Evolutionary conservation across 208 protist genomes (phyloP).

Genomic region (Porcisia deanei): DNA sequence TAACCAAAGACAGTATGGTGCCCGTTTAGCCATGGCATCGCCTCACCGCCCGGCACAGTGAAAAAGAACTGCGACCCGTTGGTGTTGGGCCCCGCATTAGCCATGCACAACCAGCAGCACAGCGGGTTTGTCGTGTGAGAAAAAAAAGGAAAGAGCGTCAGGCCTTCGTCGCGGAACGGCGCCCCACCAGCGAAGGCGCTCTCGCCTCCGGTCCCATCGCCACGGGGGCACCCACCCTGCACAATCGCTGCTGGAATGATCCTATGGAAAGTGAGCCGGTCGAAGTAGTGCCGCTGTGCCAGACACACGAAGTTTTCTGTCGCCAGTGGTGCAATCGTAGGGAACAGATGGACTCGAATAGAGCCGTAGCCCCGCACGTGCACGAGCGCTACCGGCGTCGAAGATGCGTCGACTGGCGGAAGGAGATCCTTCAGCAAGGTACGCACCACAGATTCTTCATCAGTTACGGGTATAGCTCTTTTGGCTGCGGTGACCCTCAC

Average conservation of each 20-base stretch:
- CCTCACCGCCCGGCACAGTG: constrained; percentile 52
- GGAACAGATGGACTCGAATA: constrained; percentile 89
- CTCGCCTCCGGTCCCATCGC: constrained; percentile 93
- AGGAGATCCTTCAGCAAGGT: constrained; percentile 33
- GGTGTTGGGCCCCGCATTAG: constrained; percentile 80
- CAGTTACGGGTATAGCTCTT: neutral
- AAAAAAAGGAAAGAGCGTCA: constrained; percentile 61
- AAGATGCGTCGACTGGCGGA: neutral
- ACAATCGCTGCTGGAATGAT: constrained; percentile 95
- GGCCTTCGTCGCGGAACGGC: constrained; percentile 94
- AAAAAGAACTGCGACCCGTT: constrained; percentile 94
- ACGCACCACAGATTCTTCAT: constrained; percentile 36
- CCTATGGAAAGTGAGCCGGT: constrained; percentile 95
- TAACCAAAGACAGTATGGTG: constrained; percentile 96
- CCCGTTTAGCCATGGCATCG: constrained; percentile 82
- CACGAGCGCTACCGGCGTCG: constrained; percentile 26
- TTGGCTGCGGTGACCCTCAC: neutral
- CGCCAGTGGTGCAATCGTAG: constrained; percentile 91
- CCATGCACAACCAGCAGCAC: constrained; percentile 84
- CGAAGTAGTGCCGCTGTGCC: constrained; percentile 89
- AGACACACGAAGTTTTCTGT: constrained; percentile 96
- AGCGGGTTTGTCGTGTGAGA: constrained; percentile 36
- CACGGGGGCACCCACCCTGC: constrained; percentile 92
- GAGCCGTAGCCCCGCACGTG: constrained; percentile 57
- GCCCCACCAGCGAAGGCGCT: constrained; percentile 78